Evolutionary conservation across 2,329 filamentous ascomycete species (phyloP).

Genomic region (Parafenestella ontariensis): DNA sequence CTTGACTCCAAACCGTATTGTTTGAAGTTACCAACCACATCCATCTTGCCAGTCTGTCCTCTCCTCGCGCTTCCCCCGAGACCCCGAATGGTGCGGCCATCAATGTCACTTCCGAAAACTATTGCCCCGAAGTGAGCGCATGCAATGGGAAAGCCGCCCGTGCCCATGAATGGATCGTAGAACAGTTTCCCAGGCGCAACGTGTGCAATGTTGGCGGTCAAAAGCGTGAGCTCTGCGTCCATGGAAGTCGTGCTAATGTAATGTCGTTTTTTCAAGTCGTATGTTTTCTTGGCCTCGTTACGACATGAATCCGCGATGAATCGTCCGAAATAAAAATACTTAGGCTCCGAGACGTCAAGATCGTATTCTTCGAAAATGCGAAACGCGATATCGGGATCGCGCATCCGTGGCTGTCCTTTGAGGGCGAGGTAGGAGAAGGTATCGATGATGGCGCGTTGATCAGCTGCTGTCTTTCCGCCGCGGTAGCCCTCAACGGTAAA

Average conservation of each 20-base stretch:
- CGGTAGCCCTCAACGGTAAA: conserved; percentile 86
- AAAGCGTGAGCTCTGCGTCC: conserved; percentile 90
- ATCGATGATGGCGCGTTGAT: conserved; percentile 80
- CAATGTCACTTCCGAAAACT: conserved; percentile 89
- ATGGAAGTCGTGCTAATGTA: conserved; percentile 98
- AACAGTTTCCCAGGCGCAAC: conserved; percentile 84
- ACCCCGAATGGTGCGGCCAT: conserved; percentile 86
- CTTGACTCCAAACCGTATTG: conserved; percentile 75
- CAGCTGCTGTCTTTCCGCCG: conserved; percentile 68
- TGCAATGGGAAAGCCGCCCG: conserved; percentile 89
- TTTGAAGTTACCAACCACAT: conserved; percentile 75
- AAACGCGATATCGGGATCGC: conserved; percentile 72
- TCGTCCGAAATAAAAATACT: conserved; percentile 74
- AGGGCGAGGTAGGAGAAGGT: conserved; percentile 81
- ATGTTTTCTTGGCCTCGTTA: conserved; percentile 69
- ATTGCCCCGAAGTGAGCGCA: conserved; percentile 89
- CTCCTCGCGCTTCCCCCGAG: conserved; percentile 55
- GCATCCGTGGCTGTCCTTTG: conserved; percentile 78
- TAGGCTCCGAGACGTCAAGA: conserved; percentile 58
- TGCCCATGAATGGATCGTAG: conserved; percentile 95
- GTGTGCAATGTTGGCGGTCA: conserved; percentile 90
- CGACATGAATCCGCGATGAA: conserved; percentile 72
- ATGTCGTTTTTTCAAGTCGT: conserved; percentile 88
- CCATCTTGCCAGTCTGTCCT: conserved; percentile 51
- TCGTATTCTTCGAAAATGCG: conserved; percentile 84